Base-by-base conservation (phyloP, 306 rosid genomes). In the Hippophae gyantsensis region DNA sequence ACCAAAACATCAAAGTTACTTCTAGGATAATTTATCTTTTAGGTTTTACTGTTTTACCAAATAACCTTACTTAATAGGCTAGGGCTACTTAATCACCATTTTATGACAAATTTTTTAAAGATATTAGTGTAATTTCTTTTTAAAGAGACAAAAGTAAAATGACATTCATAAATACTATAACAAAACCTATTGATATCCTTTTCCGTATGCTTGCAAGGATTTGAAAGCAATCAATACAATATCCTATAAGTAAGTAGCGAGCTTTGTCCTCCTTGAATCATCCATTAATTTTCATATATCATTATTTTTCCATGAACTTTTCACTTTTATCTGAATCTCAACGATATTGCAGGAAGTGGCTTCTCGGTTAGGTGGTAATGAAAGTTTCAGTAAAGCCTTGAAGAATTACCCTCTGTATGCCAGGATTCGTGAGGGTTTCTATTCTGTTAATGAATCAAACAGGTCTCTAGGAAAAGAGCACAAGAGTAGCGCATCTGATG, bases 371-470 rank as follows among this genome's bases (percentile, higher is more conserved):
- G 74, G 72, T 53, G 6, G 66, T 43, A 71, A 88, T 67, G 67
- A 69, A 64, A 95, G 82, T 68, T 71, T 86, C 70, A 78, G 60
- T 59, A 75, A 76, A 62, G 78, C 88, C 41, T 78, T 88, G 79
- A 80, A 62, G 52, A 94, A 78, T 27, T 4, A 32, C 38, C 68
- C 82, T 1, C 64, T 88, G 43, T 93, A 80, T 77, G 60, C 76
- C 56, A 69, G 74, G 60, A 76, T 86, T 44, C 89, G 80, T 1
- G 75, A 81, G 78, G 75, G 80, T 73, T 75, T 85, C 42, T 65
- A 42, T 58, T 44, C 13, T 32, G 43, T 7, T 46, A 57, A 43
- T 48, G 67, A 64, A 60, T 69, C 85, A 48, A 69, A 67, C 26
- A 52, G 58, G 70, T n/a, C 32, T 58, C 18, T 51, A 32, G 78